Evolutionary conservation across 495 filamentous ascomycete genomes (phyloP), one percentile per base, ranked within the genome.

Genomic region (Hypoxylon crocopeplum): DNA sequence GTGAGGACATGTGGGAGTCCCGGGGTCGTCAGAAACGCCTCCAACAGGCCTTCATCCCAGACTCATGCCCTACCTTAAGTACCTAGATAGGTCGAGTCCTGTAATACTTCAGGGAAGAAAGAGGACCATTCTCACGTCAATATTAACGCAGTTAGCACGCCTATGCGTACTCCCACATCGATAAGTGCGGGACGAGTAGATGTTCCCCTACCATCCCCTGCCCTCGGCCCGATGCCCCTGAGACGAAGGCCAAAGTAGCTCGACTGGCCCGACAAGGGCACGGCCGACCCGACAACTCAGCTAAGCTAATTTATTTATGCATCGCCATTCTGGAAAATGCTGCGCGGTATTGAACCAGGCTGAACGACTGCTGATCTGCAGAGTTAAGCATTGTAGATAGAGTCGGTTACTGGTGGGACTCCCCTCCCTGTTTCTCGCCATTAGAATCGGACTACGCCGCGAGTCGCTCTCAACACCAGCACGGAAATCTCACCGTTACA

Each of bases 221-320:
- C 54, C 33, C 44, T 64, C 60, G 60, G 60, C 60, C 60, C 60
- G 60, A 48, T 46, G 21, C 40, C 33, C 37, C 48, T 41, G 27
- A 7, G 27, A 20, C 21, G 36, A 40, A 41, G 17, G 22, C 21
- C 19, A 15, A 53, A 39, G n/a, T n/a, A n/a, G n/a, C n/a, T n/a
- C n/a, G n/a, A 22, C 48, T 59, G 60, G 48, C 29, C 59, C 59
- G 59, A 63, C 30, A 53, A 48, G 53, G 32, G 24, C 52, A 15
- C 38, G 21, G 29, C 54, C 48, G 58, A 60, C 41, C 41, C 48
- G 59, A 55, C 32, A 55, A 25, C 33, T 57, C 48, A 64, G 48
- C 44, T 45, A 15, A 40, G 39, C 46, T 37, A 40, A 49, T 44
- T 30, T 33, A 25, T 27, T 29, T 13, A 29, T 13, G 22, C 36